Evolutionary conservation across 2,329 filamentous ascomycete genomes (phyloP).

Genomic region (Didymella pinodella): DNA sequence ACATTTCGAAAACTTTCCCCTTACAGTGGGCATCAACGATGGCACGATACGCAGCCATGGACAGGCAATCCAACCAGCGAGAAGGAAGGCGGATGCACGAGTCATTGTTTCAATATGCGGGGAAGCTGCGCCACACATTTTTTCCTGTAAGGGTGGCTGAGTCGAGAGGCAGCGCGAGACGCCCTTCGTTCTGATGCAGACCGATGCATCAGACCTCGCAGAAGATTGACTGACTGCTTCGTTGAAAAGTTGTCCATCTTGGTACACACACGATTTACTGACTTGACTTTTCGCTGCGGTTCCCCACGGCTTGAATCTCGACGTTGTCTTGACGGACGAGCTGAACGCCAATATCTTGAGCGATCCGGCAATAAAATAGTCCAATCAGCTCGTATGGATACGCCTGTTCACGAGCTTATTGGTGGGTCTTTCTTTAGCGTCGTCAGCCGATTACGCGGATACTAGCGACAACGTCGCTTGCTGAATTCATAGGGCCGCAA

Average conservation of each 20-base stretch:
- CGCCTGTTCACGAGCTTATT: neutral
- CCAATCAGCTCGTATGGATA: neutral
- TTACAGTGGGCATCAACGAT: neutral
- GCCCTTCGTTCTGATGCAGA: neutral
- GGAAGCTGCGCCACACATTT: conserved; percentile 4
- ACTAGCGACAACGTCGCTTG: neutral
- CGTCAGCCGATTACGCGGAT: conserved; percentile 32
- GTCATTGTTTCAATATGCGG: conserved; percentile 1
- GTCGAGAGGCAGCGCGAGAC: neutral
- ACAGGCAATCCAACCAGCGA: neutral
- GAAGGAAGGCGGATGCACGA: conserved; percentile 1
- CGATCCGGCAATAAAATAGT: neutral
- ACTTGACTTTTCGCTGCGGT: neutral
- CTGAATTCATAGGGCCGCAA: neutral
- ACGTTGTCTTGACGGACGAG: neutral
- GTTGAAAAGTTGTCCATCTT: neutral
- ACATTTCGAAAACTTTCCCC: neutral
- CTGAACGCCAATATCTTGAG: neutral
- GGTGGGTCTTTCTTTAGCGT: conserved; percentile 16
- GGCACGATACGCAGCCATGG: neutral
- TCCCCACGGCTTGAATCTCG: neutral
- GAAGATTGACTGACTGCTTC: neutral
- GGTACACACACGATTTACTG: neutral
- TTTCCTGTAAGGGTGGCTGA: neutral
- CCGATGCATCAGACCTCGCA: neutral